Base-by-base conservation (phyloP, 139 green algal species). In the Tetratostichococcus sp. region DNA sequence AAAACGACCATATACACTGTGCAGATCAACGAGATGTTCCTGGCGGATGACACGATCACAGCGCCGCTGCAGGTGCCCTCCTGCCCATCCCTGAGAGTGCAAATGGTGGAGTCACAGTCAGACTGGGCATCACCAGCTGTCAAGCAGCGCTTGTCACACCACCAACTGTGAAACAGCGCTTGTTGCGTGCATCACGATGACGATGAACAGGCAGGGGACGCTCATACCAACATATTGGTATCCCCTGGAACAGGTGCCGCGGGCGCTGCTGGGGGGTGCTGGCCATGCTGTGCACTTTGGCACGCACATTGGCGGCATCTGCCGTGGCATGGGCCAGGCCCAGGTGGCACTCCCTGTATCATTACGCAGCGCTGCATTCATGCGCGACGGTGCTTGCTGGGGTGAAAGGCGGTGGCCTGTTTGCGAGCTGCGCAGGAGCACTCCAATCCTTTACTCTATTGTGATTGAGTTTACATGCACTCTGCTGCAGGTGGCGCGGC, bases 21-120 rank as follows among this genome's bases (percentile, higher is more conserved):
- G 39, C 39, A 50, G 76, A 67, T 86, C 67, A 92, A 89, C 42
- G 88, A 94, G 81, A 73, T 92, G 50, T 94, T 94, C 79, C 72
- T 88, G 11, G 86, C 91, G 28, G 33, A 84, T 2, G 31, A 32
- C 25, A 87, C 69, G 0, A 42, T 84, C 5, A 23, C 67, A 28
- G 3, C 70, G 30, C 84, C 84, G 2, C 28, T 89, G 21, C 67
- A 57, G 66, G 79, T 89, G 50, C 19, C 11, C 14, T 28, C 14
- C 19, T 23, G 11, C 50, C 19, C 14, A 23, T 26, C 26, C 50
- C 39, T 17, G 50, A 8, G 50, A 62, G 11, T 62, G 39, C 39
- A 14, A 50, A 14, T 14, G 39, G 39, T 14, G 39, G 8, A 50
- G n/a, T n/a, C n/a, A n/a, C n/a, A n/a, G n/a, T n/a, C n/a, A n/a